These are phyloP conservation scores for Colletotrichum sublineola DNA, from an alignment of 2,329 filamentous ascomycete genomes.

Conservation along the genomic window DNA sequence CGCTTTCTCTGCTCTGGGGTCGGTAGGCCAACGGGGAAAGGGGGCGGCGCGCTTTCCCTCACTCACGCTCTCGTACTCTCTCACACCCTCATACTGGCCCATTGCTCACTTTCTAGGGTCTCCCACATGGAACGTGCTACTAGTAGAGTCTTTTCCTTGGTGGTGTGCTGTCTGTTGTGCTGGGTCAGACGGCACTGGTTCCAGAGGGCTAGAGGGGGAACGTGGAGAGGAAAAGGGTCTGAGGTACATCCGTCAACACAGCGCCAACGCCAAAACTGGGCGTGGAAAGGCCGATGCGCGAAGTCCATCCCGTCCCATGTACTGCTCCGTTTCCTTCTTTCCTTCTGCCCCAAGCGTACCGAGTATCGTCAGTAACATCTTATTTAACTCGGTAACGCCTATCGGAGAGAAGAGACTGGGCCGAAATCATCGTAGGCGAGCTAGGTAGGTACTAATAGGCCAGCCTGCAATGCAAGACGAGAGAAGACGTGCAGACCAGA, in stretches of 20 bases:
- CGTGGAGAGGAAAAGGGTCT: constrained; percentile 21
- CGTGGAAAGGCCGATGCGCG: constrained; percentile 5
- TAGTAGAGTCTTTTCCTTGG: background rate
- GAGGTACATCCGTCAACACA: constrained; percentile 11
- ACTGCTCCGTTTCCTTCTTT: constrained; percentile 1
- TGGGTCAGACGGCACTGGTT: constrained; percentile 27
- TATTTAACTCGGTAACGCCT: background rate
- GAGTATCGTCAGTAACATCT: background rate
- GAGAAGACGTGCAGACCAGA: constrained; percentile 20
- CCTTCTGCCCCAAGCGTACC: background rate
- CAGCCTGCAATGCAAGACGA: constrained; percentile 7
- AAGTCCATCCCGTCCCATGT: constrained; percentile 15
- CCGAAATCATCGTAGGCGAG: background rate
- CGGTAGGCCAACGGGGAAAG: constrained; percentile 19
- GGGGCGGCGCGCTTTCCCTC: constrained; percentile 12
- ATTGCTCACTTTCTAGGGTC: background rate
- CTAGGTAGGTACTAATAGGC: background rate
- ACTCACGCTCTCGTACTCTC: background rate
- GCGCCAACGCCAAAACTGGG: constrained; percentile 13
- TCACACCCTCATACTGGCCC: background rate
- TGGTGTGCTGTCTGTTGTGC: constrained; percentile 22
- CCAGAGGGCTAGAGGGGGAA: constrained; percentile 4
- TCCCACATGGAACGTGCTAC: background rate
- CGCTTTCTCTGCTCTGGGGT: background rate
- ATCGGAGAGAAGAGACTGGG: background rate